Base-by-base conservation (phyloP, 176 grass and related monocot species). In the Olyra latifolia region DNA sequence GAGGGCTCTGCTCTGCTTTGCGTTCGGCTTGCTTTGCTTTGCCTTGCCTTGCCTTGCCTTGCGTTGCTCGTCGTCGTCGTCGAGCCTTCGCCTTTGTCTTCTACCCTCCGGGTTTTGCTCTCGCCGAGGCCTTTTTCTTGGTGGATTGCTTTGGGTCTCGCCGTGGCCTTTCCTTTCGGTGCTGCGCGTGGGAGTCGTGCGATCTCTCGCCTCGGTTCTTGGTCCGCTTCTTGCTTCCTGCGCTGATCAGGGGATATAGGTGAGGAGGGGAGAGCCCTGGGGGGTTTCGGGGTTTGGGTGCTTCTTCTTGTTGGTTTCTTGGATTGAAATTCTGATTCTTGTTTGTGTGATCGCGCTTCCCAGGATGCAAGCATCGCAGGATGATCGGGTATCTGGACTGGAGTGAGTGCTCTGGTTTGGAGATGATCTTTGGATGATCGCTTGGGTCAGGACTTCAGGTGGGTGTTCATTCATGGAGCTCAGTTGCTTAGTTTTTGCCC, bases 231-330 rank as follows among this genome's bases (percentile, higher is more conserved):
- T 62, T 78, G 54, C 43, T 32, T 45, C 38, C 69, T 68, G 38
- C 43, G 39, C 19, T n/a, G n/a, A n/a, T 72, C 72, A 12, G 5
- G 29, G 59, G 72, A n/a, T 60, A 53, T 50, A 67, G 25, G 13
- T 24, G 0, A 19, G 69, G 15, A 71, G 71, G 16, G n/a, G 66
- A 6, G 15, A 39, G 60, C 29, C 39, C 6, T 23, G 5, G 35
- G 12, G 62, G 71, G 63, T 42, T 79, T 86, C 44, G 82, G 61
- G 66, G 48, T 84, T 80, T 66, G 65, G 20, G 55, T 35, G 32
- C 32, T 35, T 35, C 23, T 62, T 84, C 14, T 17, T 24, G 2
- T 75, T n/a, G 62, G 68, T 87, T 83, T 65, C 62, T 19, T 66
- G 10, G 47, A 60, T 69, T 48, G 23, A 38, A 40, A 55, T 76